A percentile compares a stretch with the other conserved stretches of the same genome.
Evolutionary conservation across 257 asterid genomes (phyloP).

Genomic region (Ajuga chamaepitys): DNA sequence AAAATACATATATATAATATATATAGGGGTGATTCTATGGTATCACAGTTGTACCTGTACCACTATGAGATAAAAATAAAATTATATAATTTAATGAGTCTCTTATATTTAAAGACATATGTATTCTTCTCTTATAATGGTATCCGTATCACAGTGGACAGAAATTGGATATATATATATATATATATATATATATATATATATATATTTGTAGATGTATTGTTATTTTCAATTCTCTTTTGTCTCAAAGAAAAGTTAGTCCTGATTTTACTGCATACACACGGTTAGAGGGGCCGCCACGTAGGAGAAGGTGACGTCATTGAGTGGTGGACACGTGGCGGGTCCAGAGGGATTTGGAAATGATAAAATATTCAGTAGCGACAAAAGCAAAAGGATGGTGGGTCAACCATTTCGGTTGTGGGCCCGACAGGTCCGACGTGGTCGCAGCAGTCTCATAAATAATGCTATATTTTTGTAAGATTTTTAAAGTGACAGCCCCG

Average conservation of each 20-base stretch:
- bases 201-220: neutral
- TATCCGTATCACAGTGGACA: too few relatives aligned
- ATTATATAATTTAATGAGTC: too few relatives aligned
- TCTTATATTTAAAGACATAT: too few relatives aligned
- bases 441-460: constrained; percentile 19
- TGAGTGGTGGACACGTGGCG: constrained; percentile 32
- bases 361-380: constrained; percentile 23
- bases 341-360: constrained; percentile 5
- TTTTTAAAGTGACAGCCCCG: constrained; percentile 24
- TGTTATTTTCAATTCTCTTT: neutral
- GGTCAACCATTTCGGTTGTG: constrained; percentile 27
- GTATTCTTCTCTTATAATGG: too few relatives aligned
- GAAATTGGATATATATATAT: too few relatives aligned
- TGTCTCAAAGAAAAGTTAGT: constrained; percentile 5
- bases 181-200: too few relatives aligned
- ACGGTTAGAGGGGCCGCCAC: constrained; percentile 33
- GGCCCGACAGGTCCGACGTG: constrained; percentile 30
- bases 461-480: neutral
- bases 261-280: constrained; percentile 15
- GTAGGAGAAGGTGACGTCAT: constrained; percentile 28
- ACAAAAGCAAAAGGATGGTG: constrained; percentile 35
- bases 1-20: too few relatives aligned
- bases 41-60: too few relatives aligned
- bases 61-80: too few relatives aligned
- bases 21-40: too few relatives aligned